Conservation (phyloP, 1,284 basidiomycete species). For the Malassezia sympodialis region DNA sequence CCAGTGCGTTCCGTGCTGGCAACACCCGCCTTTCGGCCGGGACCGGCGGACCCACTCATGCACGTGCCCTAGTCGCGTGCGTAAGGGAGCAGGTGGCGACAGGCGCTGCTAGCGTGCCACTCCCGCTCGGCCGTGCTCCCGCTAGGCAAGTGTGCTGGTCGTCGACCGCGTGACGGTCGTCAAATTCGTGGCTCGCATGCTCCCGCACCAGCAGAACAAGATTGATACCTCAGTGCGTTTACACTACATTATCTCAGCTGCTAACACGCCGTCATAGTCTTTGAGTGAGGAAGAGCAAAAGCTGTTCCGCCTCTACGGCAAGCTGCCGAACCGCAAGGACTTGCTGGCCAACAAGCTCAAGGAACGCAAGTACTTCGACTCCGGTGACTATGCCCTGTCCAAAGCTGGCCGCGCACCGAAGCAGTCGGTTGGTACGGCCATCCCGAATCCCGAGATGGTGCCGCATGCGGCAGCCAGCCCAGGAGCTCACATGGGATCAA, state of each 20-base stretch:
- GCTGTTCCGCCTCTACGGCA: slow-evolving; percentile 87
- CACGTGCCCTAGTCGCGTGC: not conserved
- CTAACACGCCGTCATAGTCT: slow-evolving; percentile 57
- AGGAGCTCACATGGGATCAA: not conserved
- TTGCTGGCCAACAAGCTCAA: slow-evolving; percentile 86
- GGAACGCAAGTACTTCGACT: slow-evolving; percentile 97
- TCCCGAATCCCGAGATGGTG: slow-evolving; percentile 71
- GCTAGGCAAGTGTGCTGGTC: not conserved
- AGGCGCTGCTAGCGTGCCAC: not conserved
- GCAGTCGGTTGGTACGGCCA: slow-evolving; percentile 78
- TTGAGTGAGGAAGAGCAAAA: slow-evolving; percentile 83
- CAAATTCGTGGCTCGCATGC: slow-evolving; percentile 53
- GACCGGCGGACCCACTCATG: slow-evolving; percentile 9
- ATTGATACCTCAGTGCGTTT: slow-evolving; percentile 71
- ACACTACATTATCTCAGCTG: not conserved
- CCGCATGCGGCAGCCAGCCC: slow-evolving; percentile 47
- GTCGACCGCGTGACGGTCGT: not conserved
- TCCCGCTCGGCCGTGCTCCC: not conserved
- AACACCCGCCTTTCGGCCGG: slow-evolving; percentile 13
- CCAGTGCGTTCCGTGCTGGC: slow-evolving; percentile 5
- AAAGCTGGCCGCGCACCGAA: slow-evolving; percentile 84
- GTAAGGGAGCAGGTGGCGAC: not conserved
- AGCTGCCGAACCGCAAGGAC: slow-evolving; percentile 84
- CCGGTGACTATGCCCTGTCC: slow-evolving; percentile 88
- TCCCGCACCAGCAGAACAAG: slow-evolving; percentile 74